Conservation (phyloP, 75 land plant genomes). For the Larix kaempferi region DNA sequence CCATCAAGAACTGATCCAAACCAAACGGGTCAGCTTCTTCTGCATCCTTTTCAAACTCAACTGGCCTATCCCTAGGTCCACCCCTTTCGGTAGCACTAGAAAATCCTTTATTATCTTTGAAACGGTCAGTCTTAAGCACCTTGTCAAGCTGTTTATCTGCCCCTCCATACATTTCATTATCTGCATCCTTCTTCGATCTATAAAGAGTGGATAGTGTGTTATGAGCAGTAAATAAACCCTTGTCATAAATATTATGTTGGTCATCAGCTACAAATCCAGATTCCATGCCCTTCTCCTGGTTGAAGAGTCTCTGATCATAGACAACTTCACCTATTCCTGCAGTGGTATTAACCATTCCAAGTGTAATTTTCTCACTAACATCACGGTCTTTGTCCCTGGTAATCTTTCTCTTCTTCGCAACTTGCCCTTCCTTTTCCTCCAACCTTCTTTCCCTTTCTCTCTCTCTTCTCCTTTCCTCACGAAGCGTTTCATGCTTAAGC, state of each 20-base stretch:
- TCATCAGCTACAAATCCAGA: constrained; percentile 95
- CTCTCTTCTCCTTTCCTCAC: constrained; percentile 79
- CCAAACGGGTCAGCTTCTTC: constrained; percentile 98
- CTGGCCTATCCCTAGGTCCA: constrained; percentile 85
- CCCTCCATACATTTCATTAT: constrained; percentile 86
- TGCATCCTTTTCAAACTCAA: constrained; percentile 83
- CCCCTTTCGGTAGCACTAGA: constrained; percentile 71
- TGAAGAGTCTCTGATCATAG: constrained; percentile 92
- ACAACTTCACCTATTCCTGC: constrained; percentile 70
- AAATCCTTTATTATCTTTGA: constrained; percentile 89
- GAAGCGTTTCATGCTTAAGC: constrained; percentile 65
- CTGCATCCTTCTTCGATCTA: constrained; percentile 83
- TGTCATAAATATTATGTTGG: constrained; percentile 84
- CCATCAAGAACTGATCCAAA: constrained; percentile 90
- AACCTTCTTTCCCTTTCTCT: constrained; percentile 88
- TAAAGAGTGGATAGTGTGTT: constrained; percentile 72
- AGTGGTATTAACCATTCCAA: constrained; percentile 80
- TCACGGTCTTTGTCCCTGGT: constrained; percentile 96
- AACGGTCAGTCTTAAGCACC: constrained; percentile 82
- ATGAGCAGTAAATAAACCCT: constrained; percentile 79
- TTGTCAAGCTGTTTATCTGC: constrained; percentile 95
- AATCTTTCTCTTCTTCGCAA: constrained; percentile 88
- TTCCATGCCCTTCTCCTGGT: constrained; percentile 97
- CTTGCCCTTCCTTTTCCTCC: constrained; percentile 84
- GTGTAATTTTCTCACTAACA: constrained; percentile 94